These are phyloP conservation scores for Tinospora cordifolia DNA, from an alignment of 164 flowering plant species.

Conservation along the genomic window DNA sequence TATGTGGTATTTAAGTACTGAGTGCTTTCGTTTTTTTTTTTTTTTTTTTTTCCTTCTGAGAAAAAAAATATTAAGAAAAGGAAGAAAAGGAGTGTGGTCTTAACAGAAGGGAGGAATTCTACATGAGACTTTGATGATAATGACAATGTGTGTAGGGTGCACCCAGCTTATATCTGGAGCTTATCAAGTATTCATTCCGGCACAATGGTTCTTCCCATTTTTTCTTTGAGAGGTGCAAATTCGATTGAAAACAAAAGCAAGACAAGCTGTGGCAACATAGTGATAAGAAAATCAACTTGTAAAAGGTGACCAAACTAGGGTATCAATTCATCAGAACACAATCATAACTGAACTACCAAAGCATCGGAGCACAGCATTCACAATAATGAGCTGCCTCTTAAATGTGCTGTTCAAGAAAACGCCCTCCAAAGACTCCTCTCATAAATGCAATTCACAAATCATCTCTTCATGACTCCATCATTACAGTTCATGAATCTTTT, in stretches of 20 bases:
- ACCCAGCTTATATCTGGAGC: not conserved
- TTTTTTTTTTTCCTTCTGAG: too few species aligned
- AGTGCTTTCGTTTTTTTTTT: too few species aligned
- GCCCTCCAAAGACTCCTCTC: too few species aligned
- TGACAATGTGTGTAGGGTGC: not conserved
- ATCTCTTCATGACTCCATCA: too few species aligned
- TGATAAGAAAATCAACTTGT: not conserved
- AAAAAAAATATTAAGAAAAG: too few species aligned
- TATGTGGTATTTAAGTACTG: not conserved
- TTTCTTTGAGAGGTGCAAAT: not conserved
- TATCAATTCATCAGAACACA: not conserved
- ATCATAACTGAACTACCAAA: not conserved
- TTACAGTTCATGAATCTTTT: too few species aligned
- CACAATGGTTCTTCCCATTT: not conserved
- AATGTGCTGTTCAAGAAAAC: too few species aligned
- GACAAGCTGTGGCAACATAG: not conserved
- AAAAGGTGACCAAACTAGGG: not conserved
- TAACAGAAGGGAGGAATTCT: not conserved
- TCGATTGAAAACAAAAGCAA: too few species aligned
- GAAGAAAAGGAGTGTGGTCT: not conserved
- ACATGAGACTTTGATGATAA: not conserved
- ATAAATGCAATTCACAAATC: too few species aligned
- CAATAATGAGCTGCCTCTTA: too few species aligned
- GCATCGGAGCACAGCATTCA: too few species aligned
- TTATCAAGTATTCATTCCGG: not conserved